Evolutionary conservation across 2,329 filamentous ascomycete species (phyloP), one percentile per base, ranked within the genome.

Genomic region (Aspergillus transmontanensis): DNA sequence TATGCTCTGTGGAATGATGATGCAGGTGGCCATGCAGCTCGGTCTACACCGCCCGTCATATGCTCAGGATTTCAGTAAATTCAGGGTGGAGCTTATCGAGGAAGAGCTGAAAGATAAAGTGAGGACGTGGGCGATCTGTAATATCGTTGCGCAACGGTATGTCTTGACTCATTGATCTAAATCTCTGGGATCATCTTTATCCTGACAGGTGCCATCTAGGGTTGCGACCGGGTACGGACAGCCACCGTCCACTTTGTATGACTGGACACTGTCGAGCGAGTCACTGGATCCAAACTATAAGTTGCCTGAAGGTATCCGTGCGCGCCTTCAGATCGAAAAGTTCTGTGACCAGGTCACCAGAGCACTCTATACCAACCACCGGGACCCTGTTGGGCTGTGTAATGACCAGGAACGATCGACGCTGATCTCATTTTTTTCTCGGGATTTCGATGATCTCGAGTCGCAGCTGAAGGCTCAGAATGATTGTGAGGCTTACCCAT

Each of bases 151-250:
- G 21, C 87, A 90, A 69, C 86, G 86, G 85, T 86, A 80, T 67
- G 79, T 70, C 57, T 34, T 30, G 4, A n/a, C 48, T 51, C n/a
- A 11, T n/a, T 51, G 28, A 1, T n/a, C 2, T 11, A 19, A 51
- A 51, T 43, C 7, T 19, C 19, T 56, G 12, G 6, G 19, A 5
- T 26, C 23, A 23, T 34, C 14, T 14, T 43, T 54, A 58, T n/a
- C 12, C 58, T 62, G 28, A 62, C 32, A n/a, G 28, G 60, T 51
- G 21, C 43, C 64, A 28, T 63, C 23, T 62, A 87, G 85, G 58
- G 86, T 90, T 62, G 86, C 86, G 19, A 90, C 87, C n/a, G 86
- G 87, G n/a, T 87, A 89, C 71, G 88, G 88, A 12, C 87, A 89
- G 71, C 88, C 88, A 21, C 85, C 88, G 19, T 84, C 85, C 65